Evolutionary conservation across 2,329 filamentous ascomycete species (phyloP).

Genomic region (Trichoderma afroharzianum): DNA sequence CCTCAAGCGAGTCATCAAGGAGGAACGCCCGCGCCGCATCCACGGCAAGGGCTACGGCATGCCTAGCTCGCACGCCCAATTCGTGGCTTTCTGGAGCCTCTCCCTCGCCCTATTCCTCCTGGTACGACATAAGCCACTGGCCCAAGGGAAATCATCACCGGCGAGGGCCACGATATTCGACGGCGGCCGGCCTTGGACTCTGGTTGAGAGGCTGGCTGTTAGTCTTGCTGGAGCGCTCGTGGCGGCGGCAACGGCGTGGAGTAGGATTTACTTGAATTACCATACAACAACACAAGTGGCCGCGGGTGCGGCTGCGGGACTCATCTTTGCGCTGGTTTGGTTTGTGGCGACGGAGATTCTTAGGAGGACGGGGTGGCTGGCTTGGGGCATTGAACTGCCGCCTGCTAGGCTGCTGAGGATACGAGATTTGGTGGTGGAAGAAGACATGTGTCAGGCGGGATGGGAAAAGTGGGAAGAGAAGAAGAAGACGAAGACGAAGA

Average conservation of each 20-base stretch:
- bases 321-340: slow-evolving; percentile 70
- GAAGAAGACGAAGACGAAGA: slow-evolving; percentile 32
- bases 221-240: slow-evolving; percentile 55
- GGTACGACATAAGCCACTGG: slow-evolving; percentile 65
- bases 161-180: not conserved
- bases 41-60: slow-evolving; percentile 96
- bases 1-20: slow-evolving; percentile 86
- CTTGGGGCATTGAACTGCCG: slow-evolving; percentile 66
- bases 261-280: slow-evolving; percentile 86
- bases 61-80: slow-evolving; percentile 92
- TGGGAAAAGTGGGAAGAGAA: slow-evolving; percentile 85
- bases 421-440: slow-evolving; percentile 79
- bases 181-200: slow-evolving; percentile 49
- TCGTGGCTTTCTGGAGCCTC: slow-evolving; percentile 85
- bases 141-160: not conserved
- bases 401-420: slow-evolving; percentile 65
- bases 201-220: slow-evolving; percentile 55
- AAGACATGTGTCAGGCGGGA: slow-evolving; percentile 85
- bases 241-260: slow-evolving; percentile 70
- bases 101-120: slow-evolving; percentile 82
- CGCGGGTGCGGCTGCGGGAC: slow-evolving; percentile 71
- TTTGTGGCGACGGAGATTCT: slow-evolving; percentile 67
- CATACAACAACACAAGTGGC: slow-evolving; percentile 85
- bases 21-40: slow-evolving; percentile 79
- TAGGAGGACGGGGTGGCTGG: slow-evolving; percentile 65